Percentiles rank a stretch among this genome's conserved stretches.
Evolutionary conservation across 2,329 filamentous ascomycete genomes (phyloP).

Genomic region (Penicillium frequentans): DNA sequence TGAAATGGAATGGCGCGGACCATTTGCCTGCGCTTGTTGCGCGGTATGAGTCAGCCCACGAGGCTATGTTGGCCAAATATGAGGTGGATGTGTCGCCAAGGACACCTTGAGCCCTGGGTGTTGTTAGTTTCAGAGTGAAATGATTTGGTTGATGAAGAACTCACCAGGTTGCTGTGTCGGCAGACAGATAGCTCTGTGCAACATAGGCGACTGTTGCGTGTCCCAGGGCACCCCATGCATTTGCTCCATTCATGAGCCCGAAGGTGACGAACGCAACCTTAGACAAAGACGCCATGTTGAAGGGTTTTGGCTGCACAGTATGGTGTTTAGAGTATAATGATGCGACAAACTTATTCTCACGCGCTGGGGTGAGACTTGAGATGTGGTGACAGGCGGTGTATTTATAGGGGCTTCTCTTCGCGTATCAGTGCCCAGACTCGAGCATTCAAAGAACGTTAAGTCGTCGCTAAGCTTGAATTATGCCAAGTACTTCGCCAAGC

Average conservation of each 20-base stretch:
- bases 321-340: not conserved
- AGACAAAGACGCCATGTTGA: slow-evolving; percentile 10
- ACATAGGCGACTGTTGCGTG: slow-evolving; percentile 58
- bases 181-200: slow-evolving; percentile 50
- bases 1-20: slow-evolving; percentile 51
- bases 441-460: too few species aligned
- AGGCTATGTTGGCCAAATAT: slow-evolving; percentile 54
- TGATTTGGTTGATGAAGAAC: not conserved
- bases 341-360: not conserved
- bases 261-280: slow-evolving; percentile 10
- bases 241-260: slow-evolving; percentile 9
- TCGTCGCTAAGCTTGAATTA: not conserved
- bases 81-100: slow-evolving; percentile 45
- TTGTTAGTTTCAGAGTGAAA: not conserved
- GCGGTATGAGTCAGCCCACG: slow-evolving; percentile 56
- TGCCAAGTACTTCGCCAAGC: not conserved
- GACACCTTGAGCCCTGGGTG: slow-evolving; percentile 35
- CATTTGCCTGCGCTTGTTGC: slow-evolving; percentile 50
- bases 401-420: not conserved
- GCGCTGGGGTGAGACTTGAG: not conserved
- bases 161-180: slow-evolving; percentile 45
- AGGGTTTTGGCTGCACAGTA: not conserved
- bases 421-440: not conserved
- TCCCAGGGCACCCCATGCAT: slow-evolving; percentile 55
- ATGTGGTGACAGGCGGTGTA: not conserved